A percentile compares a stretch with the other conserved stretches of the same genome.
Evolutionary conservation across 2,329 filamentous ascomycete species (phyloP).

Genomic region (Pseudogymnoascus sp.): DNA sequence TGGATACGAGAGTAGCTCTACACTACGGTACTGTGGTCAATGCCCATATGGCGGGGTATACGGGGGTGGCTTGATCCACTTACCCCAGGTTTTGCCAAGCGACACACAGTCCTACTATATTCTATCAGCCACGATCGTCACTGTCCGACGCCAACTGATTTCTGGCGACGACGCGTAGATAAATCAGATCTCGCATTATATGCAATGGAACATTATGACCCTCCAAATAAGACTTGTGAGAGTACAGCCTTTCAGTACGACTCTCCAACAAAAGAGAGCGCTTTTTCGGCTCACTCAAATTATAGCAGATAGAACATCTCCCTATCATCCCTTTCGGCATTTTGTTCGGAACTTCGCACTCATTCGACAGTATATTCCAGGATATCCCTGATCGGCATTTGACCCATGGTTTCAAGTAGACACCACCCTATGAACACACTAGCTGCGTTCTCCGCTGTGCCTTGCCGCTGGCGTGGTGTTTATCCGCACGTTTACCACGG

Average conservation of each 20-base stretch:
- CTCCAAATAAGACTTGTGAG: background rate
- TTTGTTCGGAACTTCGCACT: background rate
- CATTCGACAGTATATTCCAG: background rate
- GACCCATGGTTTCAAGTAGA: background rate
- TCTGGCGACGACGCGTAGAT: background rate
- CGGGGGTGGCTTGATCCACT: background rate
- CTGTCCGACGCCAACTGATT: background rate
- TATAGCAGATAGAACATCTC: background rate
- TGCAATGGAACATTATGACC: background rate
- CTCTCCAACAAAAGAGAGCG: background rate
- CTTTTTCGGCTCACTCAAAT: background rate
- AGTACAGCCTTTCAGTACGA: background rate
- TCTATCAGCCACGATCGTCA: background rate
- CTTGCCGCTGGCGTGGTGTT: background rate
- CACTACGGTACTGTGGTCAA: constrained; percentile 1
- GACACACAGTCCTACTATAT: background rate
- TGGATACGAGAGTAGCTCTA: background rate
- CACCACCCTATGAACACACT: background rate
- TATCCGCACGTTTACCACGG: background rate
- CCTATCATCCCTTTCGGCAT: background rate
- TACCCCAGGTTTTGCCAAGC: constrained; percentile 1
- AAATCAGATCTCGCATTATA: background rate
- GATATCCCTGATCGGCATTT: background rate
- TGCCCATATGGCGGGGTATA: background rate
- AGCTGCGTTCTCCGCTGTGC: background rate